Evolutionary conservation across 2,329 filamentous ascomycete species (phyloP).

Genomic region (Penicillium carneum): DNA sequence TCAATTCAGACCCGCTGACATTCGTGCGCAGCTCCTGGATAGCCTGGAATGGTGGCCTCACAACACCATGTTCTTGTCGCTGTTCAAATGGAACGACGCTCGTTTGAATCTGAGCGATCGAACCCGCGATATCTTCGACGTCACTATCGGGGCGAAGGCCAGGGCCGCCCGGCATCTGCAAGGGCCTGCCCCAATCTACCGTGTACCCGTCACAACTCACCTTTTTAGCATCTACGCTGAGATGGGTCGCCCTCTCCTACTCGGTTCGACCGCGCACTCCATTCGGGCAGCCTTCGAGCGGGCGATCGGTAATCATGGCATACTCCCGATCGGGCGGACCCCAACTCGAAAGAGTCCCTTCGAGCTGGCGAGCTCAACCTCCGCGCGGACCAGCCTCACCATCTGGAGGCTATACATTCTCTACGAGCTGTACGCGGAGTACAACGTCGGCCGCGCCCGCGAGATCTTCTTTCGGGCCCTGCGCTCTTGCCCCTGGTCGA

Average conservation of each 20-base stretch:
- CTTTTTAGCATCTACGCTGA: constrained; percentile 65
- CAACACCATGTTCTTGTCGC: constrained; percentile 76
- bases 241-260: constrained; percentile 53
- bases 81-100: constrained; percentile 77
- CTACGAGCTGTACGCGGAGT: constrained; percentile 55
- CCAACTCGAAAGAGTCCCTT: not conserved
- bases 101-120: constrained; percentile 77
- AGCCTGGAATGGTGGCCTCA: constrained; percentile 72
- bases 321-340: constrained; percentile 4
- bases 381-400: constrained; percentile 49
- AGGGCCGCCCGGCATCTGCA: not conserved
- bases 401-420: constrained; percentile 62
- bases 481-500: constrained; percentile 68
- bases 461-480: constrained; percentile 64
- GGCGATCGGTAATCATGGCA: constrained; percentile 51
- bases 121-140: constrained; percentile 67
- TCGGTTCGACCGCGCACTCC: constrained; percentile 60
- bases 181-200: not conserved
- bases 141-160: constrained; percentile 21
- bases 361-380: constrained; percentile 14
- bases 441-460: constrained; percentile 53
- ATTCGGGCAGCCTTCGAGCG: constrained; percentile 64
- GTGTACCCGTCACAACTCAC: constrained; percentile 56
- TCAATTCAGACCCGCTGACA: constrained; percentile 70
- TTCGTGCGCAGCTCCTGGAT: constrained; percentile 67